A percentile compares a stretch with the other conserved stretches of the same genome.
These are phyloP conservation scores for Panaeolus papilionaceus DNA, from an alignment of 768 basidiomycete species.

Conservation along the genomic window DNA sequence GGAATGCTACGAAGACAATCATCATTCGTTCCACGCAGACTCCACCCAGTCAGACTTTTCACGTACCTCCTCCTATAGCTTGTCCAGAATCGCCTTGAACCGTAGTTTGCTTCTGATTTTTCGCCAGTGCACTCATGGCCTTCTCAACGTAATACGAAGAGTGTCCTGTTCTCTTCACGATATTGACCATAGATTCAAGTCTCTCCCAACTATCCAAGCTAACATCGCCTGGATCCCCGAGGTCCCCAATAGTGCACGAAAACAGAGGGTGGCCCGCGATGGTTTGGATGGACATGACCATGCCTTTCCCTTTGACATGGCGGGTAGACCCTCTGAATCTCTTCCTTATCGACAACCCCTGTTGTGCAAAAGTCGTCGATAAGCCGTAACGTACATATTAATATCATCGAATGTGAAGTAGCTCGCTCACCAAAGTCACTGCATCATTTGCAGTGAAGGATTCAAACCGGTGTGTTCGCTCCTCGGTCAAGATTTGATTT, in stretches of 20 bases:
- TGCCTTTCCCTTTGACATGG: conserved; percentile 79
- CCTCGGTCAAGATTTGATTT: conserved; percentile 72
- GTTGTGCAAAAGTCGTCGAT: not conserved
- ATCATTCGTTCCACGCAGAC: conserved; percentile 14
- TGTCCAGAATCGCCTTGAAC: conserved; percentile 63
- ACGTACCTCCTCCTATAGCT: conserved; percentile 80
- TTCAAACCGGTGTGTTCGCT: conserved; percentile 71
- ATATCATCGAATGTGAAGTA: not conserved
- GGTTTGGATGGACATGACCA: conserved; percentile 81
- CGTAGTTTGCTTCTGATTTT: conserved; percentile 75
- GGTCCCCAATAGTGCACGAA: conserved; percentile 83
- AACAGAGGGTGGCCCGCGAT: conserved; percentile 82
- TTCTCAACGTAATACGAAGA: conserved; percentile 89
- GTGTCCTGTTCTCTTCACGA: conserved; percentile 82
- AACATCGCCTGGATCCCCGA: conserved; percentile 73
- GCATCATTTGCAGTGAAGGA: conserved; percentile 82
- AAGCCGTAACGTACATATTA: conserved; percentile 6
- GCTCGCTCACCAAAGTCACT: conserved; percentile 64
- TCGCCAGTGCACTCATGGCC: conserved; percentile 84
- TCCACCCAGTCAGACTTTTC: not conserved
- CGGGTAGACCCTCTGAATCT: conserved; percentile 78
- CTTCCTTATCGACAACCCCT: conserved; percentile 80
- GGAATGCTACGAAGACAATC: conserved; percentile 63
- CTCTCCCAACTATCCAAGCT: conserved; percentile 83
- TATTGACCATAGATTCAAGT: conserved; percentile 80